Percentiles rank a stretch among this genome's conserved stretches.
These are phyloP conservation scores for Sarocladiaceae sp. DNA, from an alignment of 2,329 filamentous ascomycete genomes.

Conservation along the genomic window DNA sequence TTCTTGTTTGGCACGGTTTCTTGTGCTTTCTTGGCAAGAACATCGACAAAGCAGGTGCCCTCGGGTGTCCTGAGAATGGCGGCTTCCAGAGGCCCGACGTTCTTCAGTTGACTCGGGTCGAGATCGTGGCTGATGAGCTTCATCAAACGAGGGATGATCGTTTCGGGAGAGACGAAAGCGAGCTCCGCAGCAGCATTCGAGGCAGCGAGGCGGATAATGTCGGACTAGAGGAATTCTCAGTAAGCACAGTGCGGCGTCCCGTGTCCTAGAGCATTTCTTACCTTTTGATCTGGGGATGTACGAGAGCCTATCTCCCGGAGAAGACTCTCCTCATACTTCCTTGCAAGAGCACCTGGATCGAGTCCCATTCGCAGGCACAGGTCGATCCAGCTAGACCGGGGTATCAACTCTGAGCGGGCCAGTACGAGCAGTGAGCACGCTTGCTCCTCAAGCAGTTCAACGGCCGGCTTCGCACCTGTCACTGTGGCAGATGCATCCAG, in stretches of 20 bases:
- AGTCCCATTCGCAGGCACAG: slow-evolving; percentile 71
- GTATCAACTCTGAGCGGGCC: slow-evolving; percentile 69
- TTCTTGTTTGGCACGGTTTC: slow-evolving; percentile 74
- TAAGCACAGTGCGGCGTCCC: no score
- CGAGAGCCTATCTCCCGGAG: slow-evolving; percentile 58
- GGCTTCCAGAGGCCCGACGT: slow-evolving; percentile 78
- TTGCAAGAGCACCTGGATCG: slow-evolving; percentile 75
- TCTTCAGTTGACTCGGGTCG: slow-evolving; percentile 59
- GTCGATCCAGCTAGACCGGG: slow-evolving; percentile 81
- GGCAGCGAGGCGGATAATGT: slow-evolving; percentile 58
- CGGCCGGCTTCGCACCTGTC: slow-evolving; percentile 27
- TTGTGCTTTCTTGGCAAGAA: slow-evolving; percentile 75
- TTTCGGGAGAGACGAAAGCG: slow-evolving; percentile 85
- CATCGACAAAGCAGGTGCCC: slow-evolving; percentile 82
- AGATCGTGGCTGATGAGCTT: slow-evolving; percentile 69
- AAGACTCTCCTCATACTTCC: slow-evolving; percentile 55
- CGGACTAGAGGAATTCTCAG: no score
- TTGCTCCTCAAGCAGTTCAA: slow-evolving; percentile 55
- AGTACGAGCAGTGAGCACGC: slow-evolving; percentile 73
- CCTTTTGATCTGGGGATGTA: slow-evolving; percentile 45
- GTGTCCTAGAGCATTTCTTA: slow-evolving; percentile 25
- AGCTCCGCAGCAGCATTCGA: slow-evolving; percentile 84
- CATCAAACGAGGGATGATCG: slow-evolving; percentile 70
- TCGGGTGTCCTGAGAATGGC: slow-evolving; percentile 90
- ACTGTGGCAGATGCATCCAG: slow-evolving; percentile 38